Conservation (phyloP, 441 rosid species). For the Corymbia citriodora region DNA sequence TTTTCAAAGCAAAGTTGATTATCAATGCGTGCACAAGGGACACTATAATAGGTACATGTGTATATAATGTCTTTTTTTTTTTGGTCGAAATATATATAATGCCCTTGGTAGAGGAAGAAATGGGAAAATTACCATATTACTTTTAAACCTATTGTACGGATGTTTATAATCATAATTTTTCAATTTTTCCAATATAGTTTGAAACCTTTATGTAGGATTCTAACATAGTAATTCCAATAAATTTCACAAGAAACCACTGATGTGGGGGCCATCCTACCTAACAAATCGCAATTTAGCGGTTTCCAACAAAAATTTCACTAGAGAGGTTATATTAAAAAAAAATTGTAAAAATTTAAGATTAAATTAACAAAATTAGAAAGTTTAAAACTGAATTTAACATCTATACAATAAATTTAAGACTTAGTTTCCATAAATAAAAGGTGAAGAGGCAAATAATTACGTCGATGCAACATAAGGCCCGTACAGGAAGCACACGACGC, state of each 20-base stretch:
- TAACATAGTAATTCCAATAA: not conserved
- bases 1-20: not conserved
- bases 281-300: no score
- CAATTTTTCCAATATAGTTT: accelerated
- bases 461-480: not conserved
- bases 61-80: no score
- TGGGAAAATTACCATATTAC: not conserved
- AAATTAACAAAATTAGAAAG: not conserved
- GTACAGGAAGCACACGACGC: not conserved
- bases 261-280: no score
- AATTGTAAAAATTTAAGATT: accelerated
- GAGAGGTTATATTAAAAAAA: no score
- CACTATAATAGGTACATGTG: not conserved
- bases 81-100: not conserved
- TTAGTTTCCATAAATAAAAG: not conserved
- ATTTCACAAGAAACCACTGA: accelerated
- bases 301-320: no score
- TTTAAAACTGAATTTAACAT: accelerated
- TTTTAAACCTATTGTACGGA: not conserved
- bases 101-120: not conserved
- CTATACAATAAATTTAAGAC: accelerated
- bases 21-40: not conserved
- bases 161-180: not conserved
- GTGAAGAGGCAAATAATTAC: not conserved
- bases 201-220: accelerated